Evolutionary conservation across 1,284 basidiomycete species (phyloP).

Genomic region (Cryptococcus sp.): DNA sequence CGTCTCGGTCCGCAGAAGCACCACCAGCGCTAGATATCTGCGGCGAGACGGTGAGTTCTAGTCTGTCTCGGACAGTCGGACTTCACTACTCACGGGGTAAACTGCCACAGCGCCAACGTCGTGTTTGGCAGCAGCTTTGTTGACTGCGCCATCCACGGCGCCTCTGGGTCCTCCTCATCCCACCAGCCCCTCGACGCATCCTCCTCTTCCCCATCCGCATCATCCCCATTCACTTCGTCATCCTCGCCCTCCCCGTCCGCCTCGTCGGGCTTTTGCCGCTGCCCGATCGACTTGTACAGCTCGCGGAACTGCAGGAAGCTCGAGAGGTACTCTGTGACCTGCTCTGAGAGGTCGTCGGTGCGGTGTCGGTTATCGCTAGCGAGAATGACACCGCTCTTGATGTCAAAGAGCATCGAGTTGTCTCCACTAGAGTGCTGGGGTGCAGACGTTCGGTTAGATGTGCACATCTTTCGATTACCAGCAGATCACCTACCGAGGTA

Average conservation of each 20-base stretch:
- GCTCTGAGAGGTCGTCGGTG: constrained; percentile 78
- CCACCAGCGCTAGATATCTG: constrained; percentile 68
- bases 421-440: constrained; percentile 85
- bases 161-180: constrained; percentile 47
- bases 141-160: constrained; percentile 45
- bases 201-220: constrained; percentile 14
- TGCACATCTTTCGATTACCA: background rate
- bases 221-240: constrained; percentile 2
- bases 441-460: background rate
- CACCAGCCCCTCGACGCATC: constrained; percentile 35
- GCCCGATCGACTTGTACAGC: constrained; percentile 66
- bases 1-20: constrained; percentile 72
- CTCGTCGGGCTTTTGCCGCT: background rate
- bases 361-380: constrained; percentile 66
- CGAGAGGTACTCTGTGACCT: constrained; percentile 82
- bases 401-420: constrained; percentile 91
- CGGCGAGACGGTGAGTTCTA: too few species aligned
- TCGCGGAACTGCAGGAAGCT: constrained; percentile 82
- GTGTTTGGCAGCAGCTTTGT: constrained; percentile 55
- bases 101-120: constrained; percentile 80
- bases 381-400: constrained; percentile 77
- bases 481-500: constrained; percentile 42
- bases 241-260: background rate
- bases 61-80: background rate
- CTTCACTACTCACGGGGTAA: constrained; percentile 60